phyloP scores from a whole-genome alignment of 2,329 filamentous ascomycete genomes.

The Sphaerostilbella broomeana region DNA sequence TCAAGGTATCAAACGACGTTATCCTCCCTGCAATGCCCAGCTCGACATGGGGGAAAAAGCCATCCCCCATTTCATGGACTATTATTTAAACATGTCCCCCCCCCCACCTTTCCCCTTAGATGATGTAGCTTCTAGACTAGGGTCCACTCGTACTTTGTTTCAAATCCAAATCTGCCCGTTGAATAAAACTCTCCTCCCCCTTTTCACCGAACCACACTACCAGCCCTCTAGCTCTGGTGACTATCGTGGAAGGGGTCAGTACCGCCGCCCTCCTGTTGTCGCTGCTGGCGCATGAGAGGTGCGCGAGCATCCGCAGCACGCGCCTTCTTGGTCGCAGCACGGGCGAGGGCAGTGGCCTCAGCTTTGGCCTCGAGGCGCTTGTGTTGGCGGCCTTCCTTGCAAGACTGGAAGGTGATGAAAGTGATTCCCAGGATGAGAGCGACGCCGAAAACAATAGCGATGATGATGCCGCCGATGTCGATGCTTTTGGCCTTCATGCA shows the following conservation, averaged over 20 bases:
- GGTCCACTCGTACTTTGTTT: no score
- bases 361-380: conserved; percentile 37
- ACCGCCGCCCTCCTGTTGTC: conserved; percentile 22
- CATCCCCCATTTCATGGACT: no score
- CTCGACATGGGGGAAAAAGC: no score
- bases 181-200: neutral
- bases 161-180: no score
- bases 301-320: conserved; percentile 28
- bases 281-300: conserved; percentile 34
- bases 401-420: conserved; percentile 45
- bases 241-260: conserved; percentile 36
- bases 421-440: conserved; percentile 32
- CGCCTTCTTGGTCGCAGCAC: conserved; percentile 41
- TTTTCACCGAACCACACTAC: no score
- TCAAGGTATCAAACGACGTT: no score
- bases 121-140: no score
- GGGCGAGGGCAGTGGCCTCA: conserved; percentile 45
- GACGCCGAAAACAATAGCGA: conserved; percentile 42
- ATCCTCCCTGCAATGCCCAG: no score
- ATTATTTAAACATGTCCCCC: no score
- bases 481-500: conserved; percentile 37
- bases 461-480: conserved; percentile 39
- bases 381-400: conserved; percentile 41
- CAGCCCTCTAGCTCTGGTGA: conserved; percentile 23
- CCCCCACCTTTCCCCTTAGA: no score